Evolutionary conservation across 257 asterid genomes (phyloP).

Genomic region (Lycium barbarum): DNA sequence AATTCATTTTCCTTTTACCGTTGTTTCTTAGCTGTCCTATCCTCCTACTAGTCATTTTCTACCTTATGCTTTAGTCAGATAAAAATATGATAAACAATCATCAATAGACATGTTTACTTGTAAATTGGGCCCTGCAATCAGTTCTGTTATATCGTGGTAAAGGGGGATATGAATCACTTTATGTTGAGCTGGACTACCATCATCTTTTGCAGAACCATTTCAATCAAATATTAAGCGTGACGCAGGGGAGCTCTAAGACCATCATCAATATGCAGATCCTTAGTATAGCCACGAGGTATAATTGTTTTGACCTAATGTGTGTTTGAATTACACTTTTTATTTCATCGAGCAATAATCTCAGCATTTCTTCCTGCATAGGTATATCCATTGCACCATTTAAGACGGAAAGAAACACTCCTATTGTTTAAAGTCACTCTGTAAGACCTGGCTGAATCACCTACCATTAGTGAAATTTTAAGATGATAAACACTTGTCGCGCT

Average conservation of each 20-base stretch:
- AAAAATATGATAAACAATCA: conserved; percentile 16
- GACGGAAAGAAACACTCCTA: not conserved
- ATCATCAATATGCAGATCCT: conserved; percentile 64
- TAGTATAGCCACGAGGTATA: conserved; percentile 68
- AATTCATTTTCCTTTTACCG: conserved; percentile 29
- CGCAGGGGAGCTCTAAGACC: conserved; percentile 81
- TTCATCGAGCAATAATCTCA: conserved; percentile 18
- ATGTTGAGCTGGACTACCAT: conserved; percentile 8
- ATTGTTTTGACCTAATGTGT: conserved; percentile 17
- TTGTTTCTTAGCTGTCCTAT: conserved; percentile 23
- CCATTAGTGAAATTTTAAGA: conserved; percentile 14
- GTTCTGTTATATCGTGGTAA: not conserved
- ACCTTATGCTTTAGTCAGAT: conserved; percentile 21
- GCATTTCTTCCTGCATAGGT: conserved; percentile 12
- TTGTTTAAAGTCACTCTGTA: not conserved
- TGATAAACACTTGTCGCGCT: not conserved
- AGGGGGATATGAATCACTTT: not conserved
- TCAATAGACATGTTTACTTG: not conserved
- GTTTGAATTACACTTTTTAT: not conserved
- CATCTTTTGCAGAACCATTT: conserved; percentile 77
- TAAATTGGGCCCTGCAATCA: conserved; percentile 18
- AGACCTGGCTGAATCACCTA: not conserved
- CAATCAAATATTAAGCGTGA: conserved; percentile 70
- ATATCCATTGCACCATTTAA: conserved; percentile 23
- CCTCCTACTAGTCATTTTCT: conserved; percentile 28